These are phyloP conservation scores for Hydnomerulius pinastri DNA, from an alignment of 768 basidiomycete species.

Conservation along the genomic window DNA sequence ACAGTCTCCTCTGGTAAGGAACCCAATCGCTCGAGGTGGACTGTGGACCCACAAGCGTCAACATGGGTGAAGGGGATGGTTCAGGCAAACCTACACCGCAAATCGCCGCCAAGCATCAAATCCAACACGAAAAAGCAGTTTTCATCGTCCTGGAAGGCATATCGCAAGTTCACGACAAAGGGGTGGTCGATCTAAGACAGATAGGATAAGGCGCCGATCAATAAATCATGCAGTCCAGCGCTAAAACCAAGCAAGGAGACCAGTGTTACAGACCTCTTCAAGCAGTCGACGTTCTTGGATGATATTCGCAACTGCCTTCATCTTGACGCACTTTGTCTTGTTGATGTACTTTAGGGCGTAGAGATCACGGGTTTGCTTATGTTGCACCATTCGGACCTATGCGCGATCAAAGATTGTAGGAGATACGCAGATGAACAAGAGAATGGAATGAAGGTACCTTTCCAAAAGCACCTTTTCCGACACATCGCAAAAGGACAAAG, in stretches of 20 bases:
- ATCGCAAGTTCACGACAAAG: conserved; percentile 91
- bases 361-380: conserved; percentile 95
- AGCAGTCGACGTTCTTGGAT: conserved; percentile 93
- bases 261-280: conserved; percentile 93
- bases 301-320: conserved; percentile 97
- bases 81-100: conserved; percentile 69
- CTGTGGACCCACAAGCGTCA: conserved; percentile 39
- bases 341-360: conserved; percentile 99
- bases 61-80: neutral
- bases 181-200: conserved; percentile 85
- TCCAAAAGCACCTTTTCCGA: conserved; percentile 99
- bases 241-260: conserved; percentile 5
- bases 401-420: no score
- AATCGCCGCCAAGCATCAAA: conserved; percentile 94
- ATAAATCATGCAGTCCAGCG: neutral
- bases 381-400: conserved; percentile 99
- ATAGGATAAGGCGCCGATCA: conserved; percentile 13
- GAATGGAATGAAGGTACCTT: conserved; percentile 60
- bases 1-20: conserved; percentile 76
- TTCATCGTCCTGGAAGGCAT: conserved; percentile 97
- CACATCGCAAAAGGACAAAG: conserved; percentile 90
- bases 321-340: conserved; percentile 96
- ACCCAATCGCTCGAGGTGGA: conserved; percentile 85
- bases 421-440: conserved; percentile 10
- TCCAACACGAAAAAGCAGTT: conserved; percentile 99